phyloP scores from a whole-genome alignment of 306 rosid genomes.

The Cicer arietinum region DNA sequence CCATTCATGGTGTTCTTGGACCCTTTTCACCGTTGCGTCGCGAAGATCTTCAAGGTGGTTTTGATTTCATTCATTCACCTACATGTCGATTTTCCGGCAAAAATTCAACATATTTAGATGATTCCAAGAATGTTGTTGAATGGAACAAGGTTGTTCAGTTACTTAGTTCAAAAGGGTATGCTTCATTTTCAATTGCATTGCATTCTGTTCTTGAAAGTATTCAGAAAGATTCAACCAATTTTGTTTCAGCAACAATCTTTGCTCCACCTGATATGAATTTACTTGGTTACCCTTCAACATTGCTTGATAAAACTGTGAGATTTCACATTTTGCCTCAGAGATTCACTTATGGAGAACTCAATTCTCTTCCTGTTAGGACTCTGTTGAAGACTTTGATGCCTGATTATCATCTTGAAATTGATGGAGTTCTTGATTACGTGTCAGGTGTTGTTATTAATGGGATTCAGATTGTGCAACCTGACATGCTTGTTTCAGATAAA shows the following conservation, averaged over 20 bases:
- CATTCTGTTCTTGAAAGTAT: slow-evolving; percentile 66
- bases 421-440: slow-evolving; percentile 45
- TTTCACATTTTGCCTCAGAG: slow-evolving; percentile 74
- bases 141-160: slow-evolving; percentile 61
- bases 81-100: slow-evolving; percentile 28
- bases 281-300: slow-evolving; percentile 41
- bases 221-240: slow-evolving; percentile 47
- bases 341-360: slow-evolving; percentile 52
- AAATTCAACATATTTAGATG: neutral
- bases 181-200: slow-evolving; percentile 51
- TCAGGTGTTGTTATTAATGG: slow-evolving; percentile 58
- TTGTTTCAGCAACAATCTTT: slow-evolving; percentile 59
- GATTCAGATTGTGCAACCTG: slow-evolving; percentile 65
- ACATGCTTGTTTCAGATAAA: slow-evolving; percentile 55
- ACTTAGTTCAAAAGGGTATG: slow-evolving; percentile 65
- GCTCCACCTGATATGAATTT: slow-evolving; percentile 66
- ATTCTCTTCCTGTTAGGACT: slow-evolving; percentile 49
- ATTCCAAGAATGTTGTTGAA: slow-evolving; percentile 37
- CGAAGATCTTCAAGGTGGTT: slow-evolving; percentile 44
- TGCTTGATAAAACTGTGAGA: slow-evolving; percentile 65
- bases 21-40: slow-evolving; percentile 60
- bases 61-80: slow-evolving; percentile 49
- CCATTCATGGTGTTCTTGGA: slow-evolving; percentile 68
- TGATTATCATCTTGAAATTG: slow-evolving; percentile 56
- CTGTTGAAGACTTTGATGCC: slow-evolving; percentile 54